Percentiles rank a stretch among this genome's conserved stretches.
Conservation (phyloP, 2,329 filamentous ascomycete genomes). For the Trichophyton simii region DNA sequence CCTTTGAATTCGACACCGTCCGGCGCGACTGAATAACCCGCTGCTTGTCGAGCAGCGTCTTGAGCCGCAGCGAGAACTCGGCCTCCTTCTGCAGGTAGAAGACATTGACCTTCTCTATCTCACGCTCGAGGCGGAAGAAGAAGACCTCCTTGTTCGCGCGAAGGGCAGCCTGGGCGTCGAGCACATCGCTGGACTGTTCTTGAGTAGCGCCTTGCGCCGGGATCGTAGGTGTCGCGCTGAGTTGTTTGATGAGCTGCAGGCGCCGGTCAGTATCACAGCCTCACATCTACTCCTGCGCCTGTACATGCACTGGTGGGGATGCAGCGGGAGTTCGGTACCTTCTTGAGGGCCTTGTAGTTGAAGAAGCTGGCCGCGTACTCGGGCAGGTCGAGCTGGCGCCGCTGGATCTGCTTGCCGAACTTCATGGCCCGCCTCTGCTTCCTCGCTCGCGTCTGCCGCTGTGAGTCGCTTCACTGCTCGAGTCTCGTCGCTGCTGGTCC, state of each 20-base stretch:
- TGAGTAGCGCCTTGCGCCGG: constrained; percentile 55
- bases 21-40: constrained; percentile 70
- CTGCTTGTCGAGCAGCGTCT: constrained; percentile 91
- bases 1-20: constrained; percentile 63
- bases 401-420: constrained; percentile 99
- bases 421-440: constrained; percentile 54
- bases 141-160: constrained; percentile 98
- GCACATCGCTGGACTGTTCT: constrained; percentile 29
- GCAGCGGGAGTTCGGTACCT: constrained; percentile 44
- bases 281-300: not conserved
- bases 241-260: constrained; percentile 86
- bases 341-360: constrained; percentile 98
- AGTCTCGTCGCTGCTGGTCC: not conserved
- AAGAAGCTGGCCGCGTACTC: constrained; percentile 99
- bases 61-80: constrained; percentile 88
- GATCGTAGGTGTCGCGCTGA: constrained; percentile 80
- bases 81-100: constrained; percentile 98
- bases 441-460: not conserved
- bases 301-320: not conserved
- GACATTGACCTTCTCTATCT: constrained; percentile 95
- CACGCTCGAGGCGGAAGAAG: constrained; percentile 94
- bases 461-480: not conserved
- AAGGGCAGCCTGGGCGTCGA: constrained; percentile 74
- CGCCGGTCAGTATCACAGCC: constrained; percentile 7
- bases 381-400: constrained; percentile 94